Conservation (phyloP, 371 early-diverging fungal species). For the Syncephalis fuscata region DNA sequence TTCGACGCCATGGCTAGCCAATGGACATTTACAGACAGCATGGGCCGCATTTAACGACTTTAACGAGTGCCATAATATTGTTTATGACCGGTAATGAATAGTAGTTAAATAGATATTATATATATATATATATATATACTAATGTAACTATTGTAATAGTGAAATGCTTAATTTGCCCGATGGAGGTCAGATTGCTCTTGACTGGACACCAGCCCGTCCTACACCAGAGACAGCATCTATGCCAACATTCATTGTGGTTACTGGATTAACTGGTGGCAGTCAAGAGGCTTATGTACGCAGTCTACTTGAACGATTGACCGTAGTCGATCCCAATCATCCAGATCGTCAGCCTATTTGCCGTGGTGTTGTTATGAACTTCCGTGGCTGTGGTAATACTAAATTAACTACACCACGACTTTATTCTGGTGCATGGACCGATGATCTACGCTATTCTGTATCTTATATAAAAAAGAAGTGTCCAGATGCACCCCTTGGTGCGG, state of each 20-base stretch:
- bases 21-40: constrained; percentile 40
- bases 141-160: too few relatives aligned
- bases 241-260: constrained; percentile 59
- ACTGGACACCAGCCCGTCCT: constrained; percentile 58
- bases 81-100: constrained; percentile 31
- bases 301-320: too few relatives aligned
- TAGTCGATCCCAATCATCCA: constrained; percentile 14
- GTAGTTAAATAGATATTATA: too few relatives aligned
- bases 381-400: constrained; percentile 68
- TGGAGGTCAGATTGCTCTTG: constrained; percentile 72
- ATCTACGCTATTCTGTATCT: constrained; percentile 40
- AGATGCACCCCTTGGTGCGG: constrained; percentile 44
- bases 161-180: constrained; percentile 19
- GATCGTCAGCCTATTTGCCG: constrained; percentile 36
- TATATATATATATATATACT: too few relatives aligned
- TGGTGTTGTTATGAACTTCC: constrained; percentile 70
- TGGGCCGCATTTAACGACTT: constrained; percentile 28
- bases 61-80: constrained; percentile 15
- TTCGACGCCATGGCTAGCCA: constrained; percentile 35
- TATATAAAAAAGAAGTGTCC: constrained; percentile 37
- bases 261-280: constrained; percentile 78
- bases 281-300: constrained; percentile 1
- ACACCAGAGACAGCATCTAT: constrained; percentile 20
- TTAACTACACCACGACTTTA: constrained; percentile 65
- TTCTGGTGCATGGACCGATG: constrained; percentile 69